Conservation (phyloP, 768 basidiomycete species). For the Boletellus ananas region DNA sequence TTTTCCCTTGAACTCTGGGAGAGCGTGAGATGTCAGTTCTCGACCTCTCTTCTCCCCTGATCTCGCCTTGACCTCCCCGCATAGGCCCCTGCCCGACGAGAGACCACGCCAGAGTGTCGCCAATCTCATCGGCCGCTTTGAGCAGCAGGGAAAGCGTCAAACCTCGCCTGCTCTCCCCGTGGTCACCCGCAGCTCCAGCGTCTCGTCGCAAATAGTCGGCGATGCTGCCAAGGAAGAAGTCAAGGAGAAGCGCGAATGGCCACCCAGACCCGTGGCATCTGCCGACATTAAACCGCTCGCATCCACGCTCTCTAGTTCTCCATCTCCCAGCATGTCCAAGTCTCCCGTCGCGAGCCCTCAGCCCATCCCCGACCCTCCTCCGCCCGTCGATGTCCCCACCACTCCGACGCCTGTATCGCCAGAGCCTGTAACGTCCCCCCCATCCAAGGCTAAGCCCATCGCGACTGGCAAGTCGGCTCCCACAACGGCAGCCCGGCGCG, state of each 20-base stretch:
- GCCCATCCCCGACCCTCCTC: slow-evolving; percentile 25
- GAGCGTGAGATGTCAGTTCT: slow-evolving; percentile 28
- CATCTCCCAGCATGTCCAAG: slow-evolving; percentile 17
- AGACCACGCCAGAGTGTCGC: slow-evolving; percentile 83
- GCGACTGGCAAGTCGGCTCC: slow-evolving; percentile 20
- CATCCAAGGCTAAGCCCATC: slow-evolving; percentile 18
- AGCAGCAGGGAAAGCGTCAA: slow-evolving; percentile 72
- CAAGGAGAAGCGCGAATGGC: slow-evolving; percentile 77
- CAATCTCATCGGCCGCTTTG: slow-evolving; percentile 87
- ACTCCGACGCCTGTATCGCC: slow-evolving; percentile 22
- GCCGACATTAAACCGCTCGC: slow-evolving; percentile 33
- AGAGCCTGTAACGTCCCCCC: slow-evolving; percentile 19
- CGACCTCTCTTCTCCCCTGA: slow-evolving; percentile 2
- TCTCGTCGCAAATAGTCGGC: slow-evolving; percentile 57
- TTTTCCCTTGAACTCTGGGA: slow-evolving; percentile 13
- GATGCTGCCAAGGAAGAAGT: slow-evolving; percentile 64
- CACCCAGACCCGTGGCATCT: slow-evolving; percentile 46
- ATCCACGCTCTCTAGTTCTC: slow-evolving; percentile 35
- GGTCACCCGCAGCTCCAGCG: slow-evolving; percentile 62
- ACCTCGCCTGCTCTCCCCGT: slow-evolving; percentile 35
- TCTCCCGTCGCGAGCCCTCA: slow-evolving; percentile 27
- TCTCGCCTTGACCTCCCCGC: slow-evolving; percentile 14
- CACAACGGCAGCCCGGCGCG: slow-evolving; percentile 17
- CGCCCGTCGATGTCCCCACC: slow-evolving; percentile 14
- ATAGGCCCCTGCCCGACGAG: slow-evolving; percentile 85